These are phyloP conservation scores for Rhizoclosmatium sp. DNA, from an alignment of 192 early-diverging fungal species.

Conservation along the genomic window DNA sequence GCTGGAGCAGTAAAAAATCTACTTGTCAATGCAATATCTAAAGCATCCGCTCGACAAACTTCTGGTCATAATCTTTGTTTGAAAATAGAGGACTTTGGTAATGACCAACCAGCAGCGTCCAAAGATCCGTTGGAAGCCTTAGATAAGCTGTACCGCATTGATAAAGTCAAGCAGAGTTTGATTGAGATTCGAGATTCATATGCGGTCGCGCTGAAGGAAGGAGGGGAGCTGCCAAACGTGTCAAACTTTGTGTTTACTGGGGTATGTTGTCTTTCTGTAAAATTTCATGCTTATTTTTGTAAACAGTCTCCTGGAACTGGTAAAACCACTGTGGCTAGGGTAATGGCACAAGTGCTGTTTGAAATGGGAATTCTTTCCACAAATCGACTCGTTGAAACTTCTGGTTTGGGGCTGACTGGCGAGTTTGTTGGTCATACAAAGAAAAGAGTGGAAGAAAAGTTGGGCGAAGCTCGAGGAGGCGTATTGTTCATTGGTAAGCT, in stretches of 20 bases:
- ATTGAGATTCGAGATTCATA: slow-evolving; percentile 38
- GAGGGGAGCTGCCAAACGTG: slow-evolving; percentile 34
- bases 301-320: slow-evolving; percentile 45
- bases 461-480: slow-evolving; percentile 42
- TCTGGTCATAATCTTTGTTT: slow-evolving; percentile 9
- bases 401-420: slow-evolving; percentile 43
- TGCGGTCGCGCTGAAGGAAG: slow-evolving; percentile 38
- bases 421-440: slow-evolving; percentile 50
- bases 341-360: slow-evolving; percentile 41
- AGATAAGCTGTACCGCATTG: slow-evolving; percentile 38
- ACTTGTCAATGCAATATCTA: slow-evolving; percentile 41
- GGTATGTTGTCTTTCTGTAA: not conserved
- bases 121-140: slow-evolving; percentile 44
- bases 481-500: slow-evolving; percentile 44
- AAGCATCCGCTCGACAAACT: slow-evolving; percentile 35
- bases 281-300: not conserved
- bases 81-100: slow-evolving; percentile 41
- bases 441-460: slow-evolving; percentile 41
- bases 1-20: slow-evolving; percentile 47
- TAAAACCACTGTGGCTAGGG: slow-evolving; percentile 46
- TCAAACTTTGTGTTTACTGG: slow-evolving; percentile 49
- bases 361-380: slow-evolving; percentile 41
- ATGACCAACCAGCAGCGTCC: not conserved
- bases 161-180: slow-evolving; percentile 25
- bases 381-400: slow-evolving; percentile 45